Base-by-base conservation (phyloP, 2,329 filamentous ascomycete genomes). In the Microsporum audouinii region DNA sequence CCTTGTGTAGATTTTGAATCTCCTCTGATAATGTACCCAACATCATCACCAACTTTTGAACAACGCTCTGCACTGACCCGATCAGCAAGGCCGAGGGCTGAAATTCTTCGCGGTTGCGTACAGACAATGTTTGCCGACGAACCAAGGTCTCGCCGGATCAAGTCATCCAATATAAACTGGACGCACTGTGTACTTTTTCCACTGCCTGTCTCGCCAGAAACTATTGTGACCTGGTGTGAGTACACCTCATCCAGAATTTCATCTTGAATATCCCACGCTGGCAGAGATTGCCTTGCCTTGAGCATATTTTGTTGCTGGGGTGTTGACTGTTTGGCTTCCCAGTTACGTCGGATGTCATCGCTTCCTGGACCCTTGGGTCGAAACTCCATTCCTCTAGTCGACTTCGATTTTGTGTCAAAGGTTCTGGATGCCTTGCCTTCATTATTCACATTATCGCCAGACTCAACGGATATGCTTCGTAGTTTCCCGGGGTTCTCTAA, bases 111-210 rank as follows among this genome's bases (percentile, higher is more conserved):
- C 27, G 94, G 94, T 69, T 99, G 94, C 0, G 94, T 99, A 68
- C 95, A 96, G 63, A 99, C 85, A 64, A 99, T 95, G 69, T 95
- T 96, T 36, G 87, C 88, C 10, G 84, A 84, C 10, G 82, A 83
- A 1, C 92, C 94, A 6, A 95, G 79, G 5, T 86, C 84, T 53
- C 83, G 81, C 63, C 82, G 80, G 67, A 96, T 95, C 65, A 97
- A 78, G 67, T 97, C 89, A 68, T 99, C 94, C 1, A 99, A 80
- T 49, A 99, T 82, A 73, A 97, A 99, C 72, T 99, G 94, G 38
- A 97, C 90, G 1, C 90, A 94, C 72, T 99, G 94, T 0, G 94
- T 97, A 57, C 89, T 96, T 75, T 99, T 99, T 70, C 94, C 94
- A 17, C 90, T 96, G 59, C 94, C 94, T 2, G 94, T 99, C 75